Base-by-base conservation (phyloP, 306 rosid genomes). In the Lagenaria siceraria region DNA sequence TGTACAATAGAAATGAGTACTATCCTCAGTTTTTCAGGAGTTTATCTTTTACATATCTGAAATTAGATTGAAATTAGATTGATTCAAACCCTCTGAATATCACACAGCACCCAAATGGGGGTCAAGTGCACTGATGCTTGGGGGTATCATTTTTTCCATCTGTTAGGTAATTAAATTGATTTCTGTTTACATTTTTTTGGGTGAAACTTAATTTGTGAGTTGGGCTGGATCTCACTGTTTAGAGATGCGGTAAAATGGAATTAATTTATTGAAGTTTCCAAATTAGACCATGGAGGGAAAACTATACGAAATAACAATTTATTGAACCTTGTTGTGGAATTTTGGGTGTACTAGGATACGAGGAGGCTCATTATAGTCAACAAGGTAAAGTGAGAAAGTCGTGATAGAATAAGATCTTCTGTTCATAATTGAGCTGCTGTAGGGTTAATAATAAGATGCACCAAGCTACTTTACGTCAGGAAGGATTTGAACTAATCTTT, bases 1-100 rank as follows among this genome's bases (percentile, higher is more conserved):
- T 48, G 49, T 69, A 43, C 9, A 21, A 18, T 52, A 51, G 77
- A 72, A 72, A 25, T 46, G 42, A 71, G 49, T 46, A 22, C 3
- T 71, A 46, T 71, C 81, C 29, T 75, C 51, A 29, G 14, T 60
- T 42, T 59, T 78, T 83, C 79, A 74, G 27, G 24, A 46, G 61
- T 81, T 70, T 19, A 77, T 61, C 12, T 64, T 56, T 24, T 24
- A 56, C 21, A 51, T 11, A 49, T 74, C 42, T 54, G 75, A 43
- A 65, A 33, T 8, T 63, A 33, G 7, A 63, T 33, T 19, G 12
- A 63, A 65, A 71, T 46, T 46, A 43, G 58, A 43, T 71, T 71
- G 21, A 48, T 71, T 71, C 53, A 25, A 27, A 71, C 19, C 31
- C 74, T 40, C 46, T 38, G 74, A 66, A 63, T 15, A 63, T 33